These are phyloP conservation scores for Fusarium graminum DNA, from an alignment of 2,329 filamentous ascomycete genomes.

Conservation along the genomic window DNA sequence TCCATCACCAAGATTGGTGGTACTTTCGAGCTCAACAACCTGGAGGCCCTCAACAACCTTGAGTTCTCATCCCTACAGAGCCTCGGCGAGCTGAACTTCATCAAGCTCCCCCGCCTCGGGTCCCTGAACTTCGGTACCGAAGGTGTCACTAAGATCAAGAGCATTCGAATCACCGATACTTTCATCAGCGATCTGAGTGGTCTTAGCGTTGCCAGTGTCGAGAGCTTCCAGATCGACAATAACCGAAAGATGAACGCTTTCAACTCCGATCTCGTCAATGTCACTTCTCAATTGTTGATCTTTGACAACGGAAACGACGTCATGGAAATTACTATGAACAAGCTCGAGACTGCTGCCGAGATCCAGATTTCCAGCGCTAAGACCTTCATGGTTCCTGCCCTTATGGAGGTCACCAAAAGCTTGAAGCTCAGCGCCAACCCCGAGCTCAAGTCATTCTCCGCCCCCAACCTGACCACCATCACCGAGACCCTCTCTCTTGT, in stretches of 20 bases:
- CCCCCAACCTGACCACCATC: constrained; percentile 78
- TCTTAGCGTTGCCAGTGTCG: constrained; percentile 81
- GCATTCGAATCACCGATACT: constrained; percentile 86
- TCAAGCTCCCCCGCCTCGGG: constrained; percentile 74
- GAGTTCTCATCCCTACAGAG: constrained; percentile 73
- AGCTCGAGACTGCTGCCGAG: constrained; percentile 72
- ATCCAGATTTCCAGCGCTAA: constrained; percentile 79
- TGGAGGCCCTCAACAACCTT: constrained; percentile 77
- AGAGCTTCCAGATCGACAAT: constrained; percentile 86
- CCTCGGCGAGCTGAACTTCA: constrained; percentile 77
- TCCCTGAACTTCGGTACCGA: constrained; percentile 62
- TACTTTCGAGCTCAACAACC: constrained; percentile 75
- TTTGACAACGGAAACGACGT: constrained; percentile 79
- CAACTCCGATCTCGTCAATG: constrained; percentile 81
- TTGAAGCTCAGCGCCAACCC: constrained; percentile 86
- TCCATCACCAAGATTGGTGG: constrained; percentile 75
- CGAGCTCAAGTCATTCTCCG: constrained; percentile 70
- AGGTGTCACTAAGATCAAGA: constrained; percentile 74
- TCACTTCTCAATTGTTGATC: constrained; percentile 78
- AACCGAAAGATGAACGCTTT: constrained; percentile 84
- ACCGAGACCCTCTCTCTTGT: constrained; percentile 70
- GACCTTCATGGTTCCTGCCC: constrained; percentile 77
- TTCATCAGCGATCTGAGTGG: constrained; percentile 82
- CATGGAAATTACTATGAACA: constrained; percentile 79
- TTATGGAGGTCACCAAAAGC: constrained; percentile 80